Base-by-base conservation (phyloP, 805 yeast genomes). In the Diddensiella caesifluorescens region DNA sequence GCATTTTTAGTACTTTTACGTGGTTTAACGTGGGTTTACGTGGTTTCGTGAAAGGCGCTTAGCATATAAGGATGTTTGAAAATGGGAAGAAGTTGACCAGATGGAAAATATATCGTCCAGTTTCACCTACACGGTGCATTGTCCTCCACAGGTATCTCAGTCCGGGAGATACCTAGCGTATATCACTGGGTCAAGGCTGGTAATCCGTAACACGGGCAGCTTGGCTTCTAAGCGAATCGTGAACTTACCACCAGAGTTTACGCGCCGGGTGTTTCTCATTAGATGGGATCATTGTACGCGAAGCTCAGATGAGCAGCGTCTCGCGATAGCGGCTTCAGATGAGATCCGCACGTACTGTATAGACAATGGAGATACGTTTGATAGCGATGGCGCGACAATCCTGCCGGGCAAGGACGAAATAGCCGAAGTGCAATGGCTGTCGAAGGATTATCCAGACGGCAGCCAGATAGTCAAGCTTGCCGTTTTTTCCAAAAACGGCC, bases 161-260 rank as follows among this genome's bases (percentile, higher is more conserved):
- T 32, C 40, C 9, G 53, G 53, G 7, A 31, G 23, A 15, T 50
- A 46, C 35, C 26, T 50, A 3, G 55, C 52, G 2, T 48, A 52
- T 34, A 38, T 50, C 5, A 22, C 43, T 6, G 55, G 49, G 12
- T 19, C 39, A 5, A 18, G 44, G 20, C 45, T 52, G 30, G 48
- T 52, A n/a, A 29, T 52, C 16, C 42, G 53, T 13, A 39, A 35
- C 27, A 19, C 39, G 2, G 6, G 23, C 9, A 46, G 49, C 2
- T 38, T 52, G 22, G 52, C 51, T 10, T 22, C 48, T 22, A 50
- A 48, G 34, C 21, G 39, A 25, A 26, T 48, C 20, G 18, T 46
- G 5, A 25, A 35, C 5, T 35, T 52, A 19, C 43, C 45, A 9
- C 22, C 23, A 1, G 46, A 37, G 18, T 47, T 50, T 26, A 51